A percentile compares a stretch with the other conserved stretches of the same genome.
phyloP scores from a whole-genome alignment of 768 basidiomycete species.

The Termitomyces eurrhizus region DNA sequence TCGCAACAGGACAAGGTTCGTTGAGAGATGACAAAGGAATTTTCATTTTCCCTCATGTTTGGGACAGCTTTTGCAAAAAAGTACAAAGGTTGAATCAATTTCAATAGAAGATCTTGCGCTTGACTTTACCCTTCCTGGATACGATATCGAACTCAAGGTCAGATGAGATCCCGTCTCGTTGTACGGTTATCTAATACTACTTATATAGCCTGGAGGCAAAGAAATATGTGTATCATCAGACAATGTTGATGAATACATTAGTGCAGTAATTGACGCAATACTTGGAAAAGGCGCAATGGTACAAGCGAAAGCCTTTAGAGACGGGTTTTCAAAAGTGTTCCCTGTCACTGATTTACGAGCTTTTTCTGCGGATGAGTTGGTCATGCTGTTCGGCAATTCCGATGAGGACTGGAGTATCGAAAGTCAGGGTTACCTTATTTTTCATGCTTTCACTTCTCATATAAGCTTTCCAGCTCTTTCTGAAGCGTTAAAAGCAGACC shows the following conservation, averaged over 20 bases:
- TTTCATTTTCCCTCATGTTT: conserved; percentile 2
- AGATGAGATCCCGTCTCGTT: conserved; percentile 18
- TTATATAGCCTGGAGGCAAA: conserved; percentile 65
- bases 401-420: conserved; percentile 97
- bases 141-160: conserved; percentile 88
- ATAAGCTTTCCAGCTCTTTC: conserved; percentile 56
- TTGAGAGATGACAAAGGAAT: background rate
- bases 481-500: conserved; percentile 93
- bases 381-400: conserved; percentile 91
- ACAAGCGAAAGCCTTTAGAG: conserved; percentile 89
- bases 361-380: conserved; percentile 93
- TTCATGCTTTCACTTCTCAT: conserved; percentile 10
- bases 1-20: conserved; percentile 53
- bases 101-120: conserved; percentile 85
- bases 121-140: conserved; percentile 96
- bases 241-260: conserved; percentile 88
- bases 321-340: conserved; percentile 96
- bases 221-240: conserved; percentile 78
- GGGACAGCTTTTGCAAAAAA: conserved; percentile 48
- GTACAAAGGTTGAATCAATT: conserved; percentile 55
- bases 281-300: conserved; percentile 73
- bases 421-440: conserved; percentile 48
- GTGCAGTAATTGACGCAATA: conserved; percentile 84
- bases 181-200: background rate
- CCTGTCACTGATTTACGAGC: conserved; percentile 86